Conservation (phyloP, 2,329 filamentous ascomycete genomes). For the Cladosporium velox region DNA sequence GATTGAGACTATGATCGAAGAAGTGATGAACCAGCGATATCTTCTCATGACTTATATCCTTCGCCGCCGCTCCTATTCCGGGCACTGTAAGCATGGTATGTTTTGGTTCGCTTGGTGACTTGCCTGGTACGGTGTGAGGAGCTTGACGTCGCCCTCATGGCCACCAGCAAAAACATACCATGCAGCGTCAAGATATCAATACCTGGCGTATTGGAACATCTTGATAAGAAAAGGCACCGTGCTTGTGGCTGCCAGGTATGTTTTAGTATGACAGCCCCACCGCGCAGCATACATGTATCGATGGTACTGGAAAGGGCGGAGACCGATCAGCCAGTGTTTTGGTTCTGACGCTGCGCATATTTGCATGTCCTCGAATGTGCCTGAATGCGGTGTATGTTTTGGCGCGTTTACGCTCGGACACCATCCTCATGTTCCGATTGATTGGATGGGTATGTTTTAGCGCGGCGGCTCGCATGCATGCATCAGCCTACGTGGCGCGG, state of each 20-base stretch:
- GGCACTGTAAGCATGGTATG: background rate
- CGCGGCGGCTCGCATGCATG: background rate
- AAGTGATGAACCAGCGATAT: background rate
- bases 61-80: background rate
- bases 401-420: background rate
- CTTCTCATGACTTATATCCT: background rate
- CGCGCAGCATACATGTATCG: background rate
- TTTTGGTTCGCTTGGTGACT: background rate
- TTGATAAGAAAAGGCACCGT: background rate
- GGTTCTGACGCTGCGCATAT: background rate
- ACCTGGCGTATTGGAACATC: background rate
- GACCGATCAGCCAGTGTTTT: background rate
- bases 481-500: background rate
- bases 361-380: background rate
- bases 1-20: background rate
- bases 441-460: background rate
- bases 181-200: background rate
- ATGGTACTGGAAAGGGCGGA: background rate
- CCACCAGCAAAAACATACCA: background rate
- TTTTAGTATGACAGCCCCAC: background rate
- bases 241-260: background rate
- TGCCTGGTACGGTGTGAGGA: background rate
- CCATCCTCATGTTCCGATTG: background rate
- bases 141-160: background rate
- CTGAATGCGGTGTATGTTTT: background rate